These are phyloP conservation scores for Carex myosuroides DNA, from an alignment of 176 grass and related monocot species.

Conservation along the genomic window DNA sequence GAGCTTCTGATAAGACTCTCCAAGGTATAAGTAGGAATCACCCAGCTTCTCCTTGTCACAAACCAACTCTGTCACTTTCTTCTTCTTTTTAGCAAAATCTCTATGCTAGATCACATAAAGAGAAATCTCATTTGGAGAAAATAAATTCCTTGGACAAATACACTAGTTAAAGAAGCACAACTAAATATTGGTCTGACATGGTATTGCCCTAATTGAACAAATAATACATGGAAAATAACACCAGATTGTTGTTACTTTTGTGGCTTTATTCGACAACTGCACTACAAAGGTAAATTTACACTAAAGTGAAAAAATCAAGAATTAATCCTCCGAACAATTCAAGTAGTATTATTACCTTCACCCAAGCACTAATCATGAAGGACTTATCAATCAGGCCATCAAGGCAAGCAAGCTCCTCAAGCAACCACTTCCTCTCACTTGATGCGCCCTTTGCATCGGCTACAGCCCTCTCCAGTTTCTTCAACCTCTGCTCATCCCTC, in stretches of 20 bases:
- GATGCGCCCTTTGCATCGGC: conserved; percentile 43
- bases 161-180: neutral
- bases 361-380: conserved; percentile 55
- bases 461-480: conserved; percentile 63
- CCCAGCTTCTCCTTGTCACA: conserved; percentile 70
- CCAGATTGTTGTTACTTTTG: conserved; percentile 2
- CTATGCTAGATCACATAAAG: conserved; percentile 53
- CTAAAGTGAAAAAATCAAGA: conserved; percentile 2
- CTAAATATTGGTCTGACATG: neutral
- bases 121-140: neutral
- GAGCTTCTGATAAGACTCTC: conserved; percentile 85
- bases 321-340: neutral
- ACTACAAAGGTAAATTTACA: neutral
- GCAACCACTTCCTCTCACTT: conserved; percentile 76
- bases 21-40: conserved; percentile 59
- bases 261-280: neutral
- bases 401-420: conserved; percentile 49
- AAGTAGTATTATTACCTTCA: conserved; percentile 50
- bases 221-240: neutral
- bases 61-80: conserved; percentile 57
- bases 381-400: conserved; percentile 74
- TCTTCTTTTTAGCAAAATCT: conserved; percentile 79
- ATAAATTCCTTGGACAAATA: neutral
- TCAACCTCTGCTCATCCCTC: conserved; percentile 66
- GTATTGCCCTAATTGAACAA: neutral